phyloP scores from a whole-genome alignment of 176 grass and related monocot genomes.

The Cenchrus fungigraminus region DNA sequence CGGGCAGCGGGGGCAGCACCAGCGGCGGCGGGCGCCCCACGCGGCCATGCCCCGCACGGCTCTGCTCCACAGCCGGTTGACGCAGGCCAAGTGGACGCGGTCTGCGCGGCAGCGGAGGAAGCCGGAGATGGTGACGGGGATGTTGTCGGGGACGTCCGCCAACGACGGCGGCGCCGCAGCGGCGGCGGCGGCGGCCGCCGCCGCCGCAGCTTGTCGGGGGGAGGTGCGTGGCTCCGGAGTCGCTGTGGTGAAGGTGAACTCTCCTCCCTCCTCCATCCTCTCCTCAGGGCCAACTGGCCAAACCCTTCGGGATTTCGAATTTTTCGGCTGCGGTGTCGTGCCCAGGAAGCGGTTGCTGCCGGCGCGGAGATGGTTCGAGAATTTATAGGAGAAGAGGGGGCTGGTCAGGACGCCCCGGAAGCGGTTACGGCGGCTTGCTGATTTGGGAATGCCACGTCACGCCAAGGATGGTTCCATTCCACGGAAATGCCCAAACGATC shows the following conservation, averaged over 20 bases:
- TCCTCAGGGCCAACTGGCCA: not conserved
- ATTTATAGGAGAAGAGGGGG: no score
- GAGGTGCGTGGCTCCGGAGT: not conserved
- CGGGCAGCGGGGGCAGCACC: not conserved
- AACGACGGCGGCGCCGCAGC: not conserved
- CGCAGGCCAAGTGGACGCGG: constrained; percentile 41
- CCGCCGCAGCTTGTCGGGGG: not conserved
- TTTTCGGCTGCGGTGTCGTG: no score
- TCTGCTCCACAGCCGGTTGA: not conserved
- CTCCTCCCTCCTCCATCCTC: no score
- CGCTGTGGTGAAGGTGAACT: not conserved
- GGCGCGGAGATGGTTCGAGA: no score
- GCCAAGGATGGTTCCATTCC: not conserved
- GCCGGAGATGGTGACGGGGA: constrained; percentile 36
- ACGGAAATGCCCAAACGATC: not conserved
- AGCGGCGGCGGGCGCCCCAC: constrained; percentile 3
- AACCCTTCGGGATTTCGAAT: not conserved
- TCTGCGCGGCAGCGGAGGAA: constrained; percentile 38
- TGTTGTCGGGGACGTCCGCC: constrained; percentile 32
- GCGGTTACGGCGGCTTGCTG: no score
- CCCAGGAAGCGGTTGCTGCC: no score
- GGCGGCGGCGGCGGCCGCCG: no score
- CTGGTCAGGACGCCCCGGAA: no score
- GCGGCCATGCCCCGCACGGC: constrained; percentile 26
- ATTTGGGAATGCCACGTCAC: not conserved